Evolutionary conservation across 2,329 filamentous ascomycete species (phyloP).

Genomic region (Rhynchosporium graminicola): DNA sequence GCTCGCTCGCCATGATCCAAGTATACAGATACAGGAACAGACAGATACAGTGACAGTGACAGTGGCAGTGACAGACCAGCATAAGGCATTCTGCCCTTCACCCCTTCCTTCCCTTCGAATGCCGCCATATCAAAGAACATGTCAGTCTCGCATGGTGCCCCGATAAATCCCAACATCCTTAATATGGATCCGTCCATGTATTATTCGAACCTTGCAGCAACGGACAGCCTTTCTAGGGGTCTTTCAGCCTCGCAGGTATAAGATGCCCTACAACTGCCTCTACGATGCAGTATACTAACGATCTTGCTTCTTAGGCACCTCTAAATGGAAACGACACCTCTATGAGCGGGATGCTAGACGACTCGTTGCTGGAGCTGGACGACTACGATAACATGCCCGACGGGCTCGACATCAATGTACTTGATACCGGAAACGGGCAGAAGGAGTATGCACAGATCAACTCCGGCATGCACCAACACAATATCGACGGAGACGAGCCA

Average conservation of each 20-base stretch:
- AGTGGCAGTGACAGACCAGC: slow-evolving; percentile 2
- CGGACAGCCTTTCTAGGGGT: slow-evolving; percentile 29
- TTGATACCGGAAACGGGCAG: slow-evolving; percentile 27
- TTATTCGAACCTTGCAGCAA: slow-evolving; percentile 28
- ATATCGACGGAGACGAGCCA: slow-evolving; percentile 24
- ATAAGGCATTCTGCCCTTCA: slow-evolving; percentile 25
- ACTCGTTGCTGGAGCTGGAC: slow-evolving; percentile 41
- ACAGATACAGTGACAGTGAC: background rate
- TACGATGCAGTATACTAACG: slow-evolving; percentile 8
- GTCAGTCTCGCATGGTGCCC: slow-evolving; percentile 32
- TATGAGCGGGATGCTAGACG: slow-evolving; percentile 48
- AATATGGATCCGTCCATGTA: slow-evolving; percentile 36
- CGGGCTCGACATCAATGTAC: slow-evolving; percentile 45
- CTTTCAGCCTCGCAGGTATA: slow-evolving; percentile 38
- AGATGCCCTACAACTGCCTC: slow-evolving; percentile 8
- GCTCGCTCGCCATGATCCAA: background rate
- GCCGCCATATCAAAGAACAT: slow-evolving; percentile 16
- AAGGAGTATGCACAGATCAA: slow-evolving; percentile 37
- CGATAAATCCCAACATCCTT: slow-evolving; percentile 31
- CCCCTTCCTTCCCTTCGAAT: slow-evolving; percentile 15
- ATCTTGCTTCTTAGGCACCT: slow-evolving; percentile 21
- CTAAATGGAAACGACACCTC: slow-evolving; percentile 34
- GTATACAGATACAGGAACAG: background rate
- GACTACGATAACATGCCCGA: slow-evolving; percentile 47
- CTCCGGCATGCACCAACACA: slow-evolving; percentile 26